Evolutionary conservation across 306 rosid genomes (phyloP).

Genomic region (Benincasa hispida): DNA sequence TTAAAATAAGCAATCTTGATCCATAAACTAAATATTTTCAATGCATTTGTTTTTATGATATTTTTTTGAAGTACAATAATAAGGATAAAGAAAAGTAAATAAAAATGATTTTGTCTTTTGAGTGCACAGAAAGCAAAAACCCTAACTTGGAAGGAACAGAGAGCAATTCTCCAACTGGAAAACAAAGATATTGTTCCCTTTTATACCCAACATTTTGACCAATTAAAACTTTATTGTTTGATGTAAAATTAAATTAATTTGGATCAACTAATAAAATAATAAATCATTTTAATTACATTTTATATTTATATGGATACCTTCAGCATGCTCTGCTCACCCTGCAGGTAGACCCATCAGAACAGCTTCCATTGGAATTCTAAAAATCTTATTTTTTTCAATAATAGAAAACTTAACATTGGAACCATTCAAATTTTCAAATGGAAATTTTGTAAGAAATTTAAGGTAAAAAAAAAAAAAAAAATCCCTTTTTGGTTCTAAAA

Average conservation of each 20-base stretch:
- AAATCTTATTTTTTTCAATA: neutral
- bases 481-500: no score
- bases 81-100: neutral
- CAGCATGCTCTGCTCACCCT: constrained; percentile 1
- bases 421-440: neutral
- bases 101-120: neutral
- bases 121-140: neutral
- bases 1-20: neutral
- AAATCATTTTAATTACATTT: neutral
- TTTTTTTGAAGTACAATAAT: neutral
- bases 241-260: neutral
- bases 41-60: neutral
- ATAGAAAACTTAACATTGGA: neutral
- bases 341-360: neutral
- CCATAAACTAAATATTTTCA: neutral
- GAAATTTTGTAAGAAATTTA: no score
- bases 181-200: constrained; percentile 3
- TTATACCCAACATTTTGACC: neutral
- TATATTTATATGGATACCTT: neutral
- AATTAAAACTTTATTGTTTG: neutral
- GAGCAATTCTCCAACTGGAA: neutral
- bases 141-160: neutral
- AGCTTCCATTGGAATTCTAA: neutral
- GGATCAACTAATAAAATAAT: neutral
- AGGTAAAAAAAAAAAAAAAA: no score